Conservation (phyloP, 2,329 filamentous ascomycete genomes). For the Exophiala calicioides region DNA sequence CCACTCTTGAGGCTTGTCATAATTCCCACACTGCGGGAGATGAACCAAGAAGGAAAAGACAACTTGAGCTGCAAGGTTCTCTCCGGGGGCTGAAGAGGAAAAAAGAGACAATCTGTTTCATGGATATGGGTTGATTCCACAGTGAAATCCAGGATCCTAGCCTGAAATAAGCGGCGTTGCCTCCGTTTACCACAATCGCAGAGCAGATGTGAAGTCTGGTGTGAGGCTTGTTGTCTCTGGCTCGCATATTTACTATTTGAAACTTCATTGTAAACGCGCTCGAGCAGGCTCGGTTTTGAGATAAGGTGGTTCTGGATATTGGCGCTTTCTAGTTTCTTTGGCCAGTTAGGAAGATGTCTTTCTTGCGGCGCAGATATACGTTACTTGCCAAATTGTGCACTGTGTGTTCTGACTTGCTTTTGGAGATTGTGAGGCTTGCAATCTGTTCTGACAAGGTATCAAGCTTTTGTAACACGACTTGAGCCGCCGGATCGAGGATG, state of each 20-base stretch:
- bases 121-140: not conserved
- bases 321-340: not conserved
- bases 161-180: too few species aligned
- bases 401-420: not conserved
- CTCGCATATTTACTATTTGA: not conserved
- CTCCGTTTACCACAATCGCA: not conserved
- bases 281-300: slow-evolving; percentile 5
- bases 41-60: slow-evolving; percentile 4
- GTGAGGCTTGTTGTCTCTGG: not conserved
- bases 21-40: slow-evolving; percentile 5
- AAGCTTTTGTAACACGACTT: not conserved
- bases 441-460: not conserved
- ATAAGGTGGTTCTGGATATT: slow-evolving; percentile 5
- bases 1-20: slow-evolving; percentile 1
- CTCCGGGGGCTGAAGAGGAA: not conserved
- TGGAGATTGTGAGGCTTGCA: not conserved
- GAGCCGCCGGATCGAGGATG: not conserved
- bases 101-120: slow-evolving; percentile 1
- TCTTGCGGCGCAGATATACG: not conserved
- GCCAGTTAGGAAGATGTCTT: not conserved
- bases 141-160: too few species aligned
- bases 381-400: not conserved
- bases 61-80: not conserved
- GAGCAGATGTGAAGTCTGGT: not conserved
- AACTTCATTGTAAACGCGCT: slow-evolving; percentile 1